Evolutionary conservation across 495 filamentous ascomycete species (phyloP).

Genomic region (Neurospora hispaniola): DNA sequence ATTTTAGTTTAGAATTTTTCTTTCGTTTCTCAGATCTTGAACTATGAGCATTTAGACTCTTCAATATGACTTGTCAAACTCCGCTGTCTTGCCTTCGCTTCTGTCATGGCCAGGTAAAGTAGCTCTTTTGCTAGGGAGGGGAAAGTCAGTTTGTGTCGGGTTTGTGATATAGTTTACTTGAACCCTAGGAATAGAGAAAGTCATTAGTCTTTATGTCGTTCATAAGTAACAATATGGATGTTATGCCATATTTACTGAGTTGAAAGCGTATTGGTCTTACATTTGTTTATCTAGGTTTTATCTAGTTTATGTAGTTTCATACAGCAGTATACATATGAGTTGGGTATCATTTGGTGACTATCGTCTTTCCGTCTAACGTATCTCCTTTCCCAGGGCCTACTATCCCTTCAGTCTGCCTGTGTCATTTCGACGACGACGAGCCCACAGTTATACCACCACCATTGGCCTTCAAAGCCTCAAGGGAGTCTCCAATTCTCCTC

Average conservation of each 20-base stretch:
- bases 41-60: neutral
- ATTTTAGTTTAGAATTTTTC: neutral
- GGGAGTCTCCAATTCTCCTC: conserved; percentile 2
- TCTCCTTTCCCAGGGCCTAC: neutral
- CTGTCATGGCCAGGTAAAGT: neutral
- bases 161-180: too few species aligned
- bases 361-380: neutral
- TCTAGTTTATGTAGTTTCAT: neutral
- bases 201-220: neutral
- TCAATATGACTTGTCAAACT: neutral
- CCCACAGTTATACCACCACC: neutral
- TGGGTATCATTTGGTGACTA: conserved; percentile 12
- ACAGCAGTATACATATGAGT: conserved; percentile 3
- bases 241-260: neutral
- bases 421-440: neutral
- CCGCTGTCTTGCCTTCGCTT: neutral
- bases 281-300: neutral
- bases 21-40: neutral
- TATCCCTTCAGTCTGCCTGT: neutral
- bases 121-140: neutral
- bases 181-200: too few species aligned
- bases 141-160: neutral
- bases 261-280: neutral
- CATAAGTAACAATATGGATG: neutral
- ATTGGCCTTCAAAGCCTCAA: too few species aligned